Base-by-base conservation (phyloP, 1,284 basidiomycete species). In the Pterulicium gracile region DNA sequence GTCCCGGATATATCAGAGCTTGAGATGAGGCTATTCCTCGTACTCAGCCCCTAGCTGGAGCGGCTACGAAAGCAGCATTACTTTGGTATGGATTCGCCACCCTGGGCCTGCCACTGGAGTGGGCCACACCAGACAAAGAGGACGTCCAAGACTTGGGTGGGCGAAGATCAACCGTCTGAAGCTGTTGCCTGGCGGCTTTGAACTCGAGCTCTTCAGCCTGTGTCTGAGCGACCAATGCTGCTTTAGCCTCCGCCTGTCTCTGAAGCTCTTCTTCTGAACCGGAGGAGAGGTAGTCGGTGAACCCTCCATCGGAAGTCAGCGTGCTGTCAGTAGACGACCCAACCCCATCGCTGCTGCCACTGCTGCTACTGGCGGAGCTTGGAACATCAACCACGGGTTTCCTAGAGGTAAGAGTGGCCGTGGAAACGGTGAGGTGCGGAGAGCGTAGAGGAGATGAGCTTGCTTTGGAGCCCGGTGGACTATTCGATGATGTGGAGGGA, bases 251-350 rank as follows among this genome's bases (percentile, higher is more conserved):
- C 7, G 85, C 85, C 61, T 88, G 85, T 49, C 83, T 70, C 63
- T 88, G 85, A 47, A 88, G 62, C 60, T 88, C 85, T 36, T 79
- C 84, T 55, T 88, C 85, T 13, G 83, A 87, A 61, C 88, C 85
- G 56, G 88, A 85, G 19, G 86, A 88, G 22, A 88, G 63, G 60
- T 88, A 88, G 58, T 88, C 85, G 5, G 85, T 88, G 56, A 88
- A 88, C 12, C 78, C 83, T 5, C 85, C 86, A 55, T 88, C 85
- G 10, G 83, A 86, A 13, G 81, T 86, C 44, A 88, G 71, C 5
- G 86, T 88, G 49, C 76, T 75, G 56, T 83, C 82, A 1, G 73
- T 74, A 54, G 73, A 46, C 4, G 79, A 80, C 47, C 76, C 77
- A 34, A 61, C 54, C 15, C 73, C 69, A 52, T 71, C 71, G 54